Percentiles rank a stretch among this genome's conserved stretches.
phyloP scores from a whole-genome alignment of 306 rosid genomes.

The Malus sieversii region DNA sequence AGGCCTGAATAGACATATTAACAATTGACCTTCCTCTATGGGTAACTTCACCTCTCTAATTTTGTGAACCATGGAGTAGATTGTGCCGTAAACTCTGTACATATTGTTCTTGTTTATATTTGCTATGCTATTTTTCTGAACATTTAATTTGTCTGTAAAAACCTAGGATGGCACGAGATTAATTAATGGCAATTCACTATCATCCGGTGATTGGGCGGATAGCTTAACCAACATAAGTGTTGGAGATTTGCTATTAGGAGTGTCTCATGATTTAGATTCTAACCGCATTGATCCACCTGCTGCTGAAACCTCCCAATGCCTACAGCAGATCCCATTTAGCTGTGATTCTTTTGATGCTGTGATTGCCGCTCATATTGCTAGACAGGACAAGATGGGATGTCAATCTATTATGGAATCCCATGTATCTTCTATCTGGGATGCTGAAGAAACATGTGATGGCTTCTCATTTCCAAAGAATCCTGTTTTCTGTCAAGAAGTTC shows the following conservation, averaged over 20 bases:
- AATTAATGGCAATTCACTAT: conserved; percentile 49
- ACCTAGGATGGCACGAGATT: conserved; percentile 54
- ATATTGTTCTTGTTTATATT: too few relatives aligned
- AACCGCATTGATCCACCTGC: conserved; percentile 37
- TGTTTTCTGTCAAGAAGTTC: conserved; percentile 23
- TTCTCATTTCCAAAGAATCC: conserved; percentile 61
- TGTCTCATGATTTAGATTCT: conserved; percentile 49
- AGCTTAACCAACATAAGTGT: conserved; percentile 89
- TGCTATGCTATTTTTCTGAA: neutral
- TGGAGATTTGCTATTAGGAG: conserved; percentile 73
- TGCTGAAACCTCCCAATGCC: conserved; percentile 41
- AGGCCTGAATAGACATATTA: too few relatives aligned
- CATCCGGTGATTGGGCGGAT: conserved; percentile 96
- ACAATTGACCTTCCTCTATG: too few relatives aligned
- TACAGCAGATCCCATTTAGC: conserved; percentile 78
- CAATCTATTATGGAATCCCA: conserved; percentile 50
- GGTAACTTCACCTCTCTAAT: too few relatives aligned
- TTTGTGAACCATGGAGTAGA: too few relatives aligned
- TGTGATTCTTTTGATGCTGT: conserved; percentile 98
- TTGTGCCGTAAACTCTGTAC: too few relatives aligned
- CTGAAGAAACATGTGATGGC: conserved; percentile 92
- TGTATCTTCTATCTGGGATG: conserved; percentile 89
- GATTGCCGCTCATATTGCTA: conserved; percentile 89
- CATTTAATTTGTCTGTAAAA: neutral
- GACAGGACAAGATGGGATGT: conserved; percentile 54